Evolutionary conservation across 164 flowering plant species (phyloP).

Genomic region (Piper betle): DNA sequence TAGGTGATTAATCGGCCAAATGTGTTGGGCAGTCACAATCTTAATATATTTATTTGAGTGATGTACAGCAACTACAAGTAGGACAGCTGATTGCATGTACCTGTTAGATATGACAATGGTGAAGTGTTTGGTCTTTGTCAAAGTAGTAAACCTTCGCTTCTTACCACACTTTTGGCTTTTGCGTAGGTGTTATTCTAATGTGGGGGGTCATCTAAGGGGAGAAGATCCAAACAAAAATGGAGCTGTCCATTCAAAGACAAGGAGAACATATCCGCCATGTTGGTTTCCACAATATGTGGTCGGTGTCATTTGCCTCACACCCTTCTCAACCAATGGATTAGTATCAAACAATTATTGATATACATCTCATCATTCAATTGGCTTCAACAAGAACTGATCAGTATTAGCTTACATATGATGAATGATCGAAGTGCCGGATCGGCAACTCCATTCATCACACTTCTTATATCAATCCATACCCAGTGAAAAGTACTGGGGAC

Average conservation of each 20-base stretch:
- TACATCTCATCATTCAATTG: no score
- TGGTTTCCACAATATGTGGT: background rate
- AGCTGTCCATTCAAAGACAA: background rate
- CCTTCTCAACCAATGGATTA: background rate
- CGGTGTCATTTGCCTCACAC: background rate
- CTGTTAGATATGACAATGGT: background rate
- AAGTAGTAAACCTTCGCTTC: background rate
- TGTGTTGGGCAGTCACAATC: background rate
- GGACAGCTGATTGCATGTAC: background rate
- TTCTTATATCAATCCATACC: background rate
- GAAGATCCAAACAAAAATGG: background rate
- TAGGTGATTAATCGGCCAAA: background rate
- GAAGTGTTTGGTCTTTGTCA: background rate
- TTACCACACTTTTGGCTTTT: background rate
- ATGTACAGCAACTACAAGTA: background rate
- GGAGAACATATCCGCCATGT: conserved; percentile 2
- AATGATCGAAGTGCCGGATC: background rate
- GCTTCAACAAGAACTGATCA: background rate
- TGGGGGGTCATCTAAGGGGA: background rate
- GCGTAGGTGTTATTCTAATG: background rate
- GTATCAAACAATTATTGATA: no score
- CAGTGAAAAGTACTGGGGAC: no score
- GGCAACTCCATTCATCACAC: background rate
- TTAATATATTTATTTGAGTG: background rate
- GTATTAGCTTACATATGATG: background rate